Evolutionary conservation across 345 rosid genomes (phyloP).

Genomic region (Populus deltoides): DNA sequence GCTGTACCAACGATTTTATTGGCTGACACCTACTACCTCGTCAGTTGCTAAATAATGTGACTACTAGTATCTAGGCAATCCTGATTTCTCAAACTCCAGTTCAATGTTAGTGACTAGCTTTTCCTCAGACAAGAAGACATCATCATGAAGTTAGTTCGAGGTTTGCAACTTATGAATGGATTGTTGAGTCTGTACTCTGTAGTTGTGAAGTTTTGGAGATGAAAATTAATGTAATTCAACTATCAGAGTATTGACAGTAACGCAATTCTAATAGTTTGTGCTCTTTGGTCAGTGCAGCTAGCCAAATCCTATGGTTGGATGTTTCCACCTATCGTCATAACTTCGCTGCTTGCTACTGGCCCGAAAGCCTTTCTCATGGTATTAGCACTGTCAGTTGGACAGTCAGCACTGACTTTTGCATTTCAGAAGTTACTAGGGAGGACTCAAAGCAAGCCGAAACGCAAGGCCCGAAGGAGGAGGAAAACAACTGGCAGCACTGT

Average conservation of each 20-base stretch:
- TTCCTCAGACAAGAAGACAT: background rate
- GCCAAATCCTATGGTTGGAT: constrained; percentile 59
- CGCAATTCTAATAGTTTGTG: background rate
- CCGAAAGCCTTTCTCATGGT: constrained; percentile 55
- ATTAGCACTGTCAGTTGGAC: constrained; percentile 38
- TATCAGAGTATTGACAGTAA: background rate
- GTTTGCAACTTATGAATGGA: background rate
- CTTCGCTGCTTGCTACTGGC: constrained; percentile 46
- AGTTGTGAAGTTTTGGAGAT: no score
- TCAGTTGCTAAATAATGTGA: no score
- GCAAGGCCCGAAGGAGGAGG: constrained; percentile 27
- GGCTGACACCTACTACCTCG: background rate
- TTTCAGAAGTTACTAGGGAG: constrained; percentile 29
- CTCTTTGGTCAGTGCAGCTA: constrained; percentile 39
- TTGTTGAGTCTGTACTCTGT: background rate
- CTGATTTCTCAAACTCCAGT: no score
- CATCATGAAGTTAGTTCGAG: background rate
- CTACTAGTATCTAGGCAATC: no score
- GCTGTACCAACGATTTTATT: background rate
- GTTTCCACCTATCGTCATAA: constrained; percentile 42
- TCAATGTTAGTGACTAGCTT: no score
- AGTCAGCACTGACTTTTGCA: constrained; percentile 33
- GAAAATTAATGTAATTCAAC: background rate
- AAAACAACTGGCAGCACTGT: constrained; percentile 15
- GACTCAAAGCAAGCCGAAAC: constrained; percentile 21